phyloP scores from a whole-genome alignment of 1,139 yeast species.

The Magnusiomyces starmeri region DNA sequence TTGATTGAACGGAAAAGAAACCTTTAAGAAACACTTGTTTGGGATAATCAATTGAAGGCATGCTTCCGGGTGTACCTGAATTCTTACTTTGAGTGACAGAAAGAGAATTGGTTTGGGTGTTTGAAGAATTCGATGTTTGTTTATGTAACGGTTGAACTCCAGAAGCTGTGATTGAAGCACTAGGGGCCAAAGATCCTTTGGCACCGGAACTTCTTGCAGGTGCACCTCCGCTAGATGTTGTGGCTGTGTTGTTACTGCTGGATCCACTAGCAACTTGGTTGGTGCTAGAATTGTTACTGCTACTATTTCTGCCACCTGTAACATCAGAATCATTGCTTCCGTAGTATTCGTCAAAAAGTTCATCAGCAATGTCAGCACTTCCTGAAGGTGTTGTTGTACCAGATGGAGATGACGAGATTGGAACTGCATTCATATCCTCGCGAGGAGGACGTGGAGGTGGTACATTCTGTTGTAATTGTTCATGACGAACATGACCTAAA shows the following conservation, averaged over 20 bases:
- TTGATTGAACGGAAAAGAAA: conserved; percentile 89
- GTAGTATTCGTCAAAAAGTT: conserved; percentile 62
- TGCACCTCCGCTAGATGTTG: conserved; percentile 6
- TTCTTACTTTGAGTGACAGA: too few species aligned
- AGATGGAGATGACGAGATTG: conserved; percentile 28
- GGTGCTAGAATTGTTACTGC: conserved; percentile 9
- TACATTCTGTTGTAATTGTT: conserved; percentile 18
- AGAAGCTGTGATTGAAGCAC: not conserved
- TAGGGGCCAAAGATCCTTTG: conserved; percentile 7
- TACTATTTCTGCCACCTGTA: conserved; percentile 5
- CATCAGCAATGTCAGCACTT: conserved; percentile 50
- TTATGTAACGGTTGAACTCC: not conserved
- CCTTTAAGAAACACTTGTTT: conserved; percentile 89
- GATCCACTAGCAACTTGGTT: conserved; percentile 6
- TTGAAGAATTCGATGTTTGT: not conserved
- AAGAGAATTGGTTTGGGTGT: not conserved
- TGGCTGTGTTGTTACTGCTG: conserved; percentile 7
- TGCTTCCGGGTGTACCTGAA: conserved; percentile 44
- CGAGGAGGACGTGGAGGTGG: conserved; percentile 14
- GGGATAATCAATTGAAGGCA: conserved; percentile 94
- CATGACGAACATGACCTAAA: conserved; percentile 63
- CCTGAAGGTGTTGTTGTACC: conserved; percentile 22
- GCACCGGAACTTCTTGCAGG: conserved; percentile 3
- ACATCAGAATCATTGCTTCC: conserved; percentile 30
- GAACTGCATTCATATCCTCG: conserved; percentile 20